A percentile compares a stretch with the other conserved stretches of the same genome.
phyloP scores from a whole-genome alignment of 345 rosid genomes.

The Gossypium rotundifolium region DNA sequence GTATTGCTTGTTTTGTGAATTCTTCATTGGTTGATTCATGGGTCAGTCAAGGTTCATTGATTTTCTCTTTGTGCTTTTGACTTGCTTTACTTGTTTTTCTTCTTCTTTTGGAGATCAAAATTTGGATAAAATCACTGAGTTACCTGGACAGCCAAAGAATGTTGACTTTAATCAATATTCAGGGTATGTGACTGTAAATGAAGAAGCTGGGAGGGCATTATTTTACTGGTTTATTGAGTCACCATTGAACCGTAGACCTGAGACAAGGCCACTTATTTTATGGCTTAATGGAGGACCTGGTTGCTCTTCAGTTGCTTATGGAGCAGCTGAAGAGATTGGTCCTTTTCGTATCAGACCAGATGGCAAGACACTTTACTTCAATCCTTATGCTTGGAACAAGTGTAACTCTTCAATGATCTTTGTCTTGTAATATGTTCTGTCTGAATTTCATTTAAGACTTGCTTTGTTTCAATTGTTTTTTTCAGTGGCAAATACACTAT shows the following conservation, averaged over 20 bases:
- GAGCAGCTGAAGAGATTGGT: slow-evolving; percentile 81
- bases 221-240: slow-evolving; percentile 91
- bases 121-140: slow-evolving; percentile 46
- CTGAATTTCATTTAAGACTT: background rate
- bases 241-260: slow-evolving; percentile 44
- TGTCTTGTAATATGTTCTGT: background rate
- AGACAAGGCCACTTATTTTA: slow-evolving; percentile 67
- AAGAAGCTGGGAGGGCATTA: slow-evolving; percentile 76
- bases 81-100: slow-evolving; percentile 21
- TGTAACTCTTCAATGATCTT: slow-evolving; percentile 27
- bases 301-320: slow-evolving; percentile 83
- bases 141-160: slow-evolving; percentile 74
- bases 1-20: slow-evolving; percentile 6
- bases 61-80: slow-evolving; percentile 20
- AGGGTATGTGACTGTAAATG: slow-evolving; percentile 75
- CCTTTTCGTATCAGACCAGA: slow-evolving; percentile 71
- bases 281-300: slow-evolving; percentile 98
- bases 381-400: slow-evolving; percentile 78
- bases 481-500: slow-evolving; percentile 80
- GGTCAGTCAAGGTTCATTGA: slow-evolving; percentile 18
- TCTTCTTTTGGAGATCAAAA: slow-evolving; percentile 37
- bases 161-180: slow-evolving; percentile 72
- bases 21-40: slow-evolving; percentile 28
- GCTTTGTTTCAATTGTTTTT: slow-evolving; percentile 1
- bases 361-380: slow-evolving; percentile 64